Evolutionary conservation across 176 grass and related monocot species (phyloP).

Genomic region (Secale cereale): DNA sequence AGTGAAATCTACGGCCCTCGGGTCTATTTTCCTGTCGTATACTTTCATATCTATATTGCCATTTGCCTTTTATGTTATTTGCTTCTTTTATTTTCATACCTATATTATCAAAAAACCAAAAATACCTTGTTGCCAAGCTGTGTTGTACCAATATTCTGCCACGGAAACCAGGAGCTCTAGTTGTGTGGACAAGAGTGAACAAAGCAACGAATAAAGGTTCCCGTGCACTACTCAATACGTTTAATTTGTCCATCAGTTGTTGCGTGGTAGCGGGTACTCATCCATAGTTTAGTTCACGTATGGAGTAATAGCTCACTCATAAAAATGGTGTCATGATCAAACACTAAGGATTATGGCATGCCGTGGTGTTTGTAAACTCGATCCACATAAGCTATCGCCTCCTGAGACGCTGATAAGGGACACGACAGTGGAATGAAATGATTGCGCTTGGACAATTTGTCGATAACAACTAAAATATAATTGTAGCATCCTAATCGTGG

Average conservation of each 20-base stretch:
- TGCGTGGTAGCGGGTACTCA: background rate
- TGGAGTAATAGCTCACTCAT: background rate
- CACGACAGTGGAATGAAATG: background rate
- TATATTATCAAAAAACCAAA: too few relatives aligned
- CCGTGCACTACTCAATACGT: background rate
- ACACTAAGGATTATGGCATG: background rate
- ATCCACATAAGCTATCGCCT: background rate
- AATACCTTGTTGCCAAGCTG: too few relatives aligned
- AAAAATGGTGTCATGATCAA: background rate
- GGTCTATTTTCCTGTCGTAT: too few relatives aligned
- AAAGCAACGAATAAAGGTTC: background rate
- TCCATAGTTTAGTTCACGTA: background rate
- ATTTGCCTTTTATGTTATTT: too few relatives aligned
- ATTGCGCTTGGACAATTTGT: background rate
- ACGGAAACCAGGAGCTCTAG: too few relatives aligned
- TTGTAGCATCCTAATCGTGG: background rate
- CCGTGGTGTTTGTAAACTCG: background rate
- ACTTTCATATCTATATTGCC: too few relatives aligned
- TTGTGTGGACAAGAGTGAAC: background rate
- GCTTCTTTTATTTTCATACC: too few relatives aligned
- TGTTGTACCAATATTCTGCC: too few relatives aligned
- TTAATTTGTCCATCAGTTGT: background rate
- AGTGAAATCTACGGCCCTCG: too few relatives aligned
- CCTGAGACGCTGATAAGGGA: background rate
- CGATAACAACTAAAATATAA: background rate